phyloP scores from a whole-genome alignment of 305 asterid species.

The Fraxinus paxiana region DNA sequence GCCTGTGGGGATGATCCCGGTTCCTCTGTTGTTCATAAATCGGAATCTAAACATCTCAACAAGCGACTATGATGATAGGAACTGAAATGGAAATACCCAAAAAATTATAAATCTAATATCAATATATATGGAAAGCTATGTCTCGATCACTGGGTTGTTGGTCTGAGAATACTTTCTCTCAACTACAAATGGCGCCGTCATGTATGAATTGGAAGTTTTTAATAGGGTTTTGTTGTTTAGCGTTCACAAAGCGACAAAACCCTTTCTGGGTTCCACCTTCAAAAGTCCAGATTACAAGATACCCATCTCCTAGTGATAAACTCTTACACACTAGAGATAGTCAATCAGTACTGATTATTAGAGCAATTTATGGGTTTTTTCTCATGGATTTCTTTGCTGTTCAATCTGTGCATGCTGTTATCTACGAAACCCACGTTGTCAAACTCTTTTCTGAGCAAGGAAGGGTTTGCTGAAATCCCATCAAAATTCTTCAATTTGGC shows the following conservation, averaged over 20 bases:
- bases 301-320: neutral
- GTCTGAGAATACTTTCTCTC: neutral
- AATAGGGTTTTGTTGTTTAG: neutral
- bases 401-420: constrained; percentile 15
- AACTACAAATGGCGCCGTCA: neutral
- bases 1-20: neutral
- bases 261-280: neutral
- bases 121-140: neutral
- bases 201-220: neutral
- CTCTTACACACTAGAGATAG: neutral
- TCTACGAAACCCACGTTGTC: constrained; percentile 23
- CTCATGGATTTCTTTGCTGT: constrained; percentile 26
- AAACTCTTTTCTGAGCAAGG: constrained; percentile 30
- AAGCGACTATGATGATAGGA: neutral
- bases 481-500: constrained; percentile 41
- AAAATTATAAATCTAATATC: neutral
- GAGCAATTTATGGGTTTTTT: constrained; percentile 27
- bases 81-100: neutral
- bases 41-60: neutral
- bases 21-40: neutral
- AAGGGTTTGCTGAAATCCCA: constrained; percentile 34
- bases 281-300: neutral
- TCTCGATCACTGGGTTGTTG: neutral
- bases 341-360: neutral
- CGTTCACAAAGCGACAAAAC: neutral